Conservation (phyloP, 73 alveolate species). For the Symbiodinium natans region DNA sequence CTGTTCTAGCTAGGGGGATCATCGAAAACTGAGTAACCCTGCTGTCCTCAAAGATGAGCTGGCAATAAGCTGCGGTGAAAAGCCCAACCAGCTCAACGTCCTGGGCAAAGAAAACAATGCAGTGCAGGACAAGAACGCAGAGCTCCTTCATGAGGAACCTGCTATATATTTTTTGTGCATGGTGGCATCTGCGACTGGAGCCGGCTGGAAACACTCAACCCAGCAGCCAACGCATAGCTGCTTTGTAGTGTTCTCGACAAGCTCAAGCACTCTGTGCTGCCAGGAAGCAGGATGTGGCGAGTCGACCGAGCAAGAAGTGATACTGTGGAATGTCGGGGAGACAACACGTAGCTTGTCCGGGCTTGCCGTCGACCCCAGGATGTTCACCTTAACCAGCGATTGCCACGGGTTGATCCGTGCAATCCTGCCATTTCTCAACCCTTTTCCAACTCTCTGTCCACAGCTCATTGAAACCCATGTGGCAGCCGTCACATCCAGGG, state of each 20-base stretch:
- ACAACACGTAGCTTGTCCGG: constrained; percentile 19
- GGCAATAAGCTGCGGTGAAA: constrained; percentile 27
- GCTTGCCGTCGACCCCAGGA: constrained; percentile 30
- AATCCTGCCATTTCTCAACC: background rate
- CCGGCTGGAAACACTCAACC: too few relatives aligned
- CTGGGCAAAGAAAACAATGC: background rate
- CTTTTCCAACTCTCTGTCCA: background rate
- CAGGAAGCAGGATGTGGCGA: constrained; percentile 14
- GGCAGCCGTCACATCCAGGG: background rate
- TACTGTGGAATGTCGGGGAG: constrained; percentile 24
- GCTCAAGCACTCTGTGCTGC: background rate
- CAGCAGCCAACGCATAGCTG: too few relatives aligned
- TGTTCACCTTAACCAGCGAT: constrained; percentile 1
- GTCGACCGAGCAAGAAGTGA: constrained; percentile 21
- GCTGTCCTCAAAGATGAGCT: constrained; percentile 39
- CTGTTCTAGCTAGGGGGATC: background rate
- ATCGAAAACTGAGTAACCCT: background rate
- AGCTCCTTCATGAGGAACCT: too few relatives aligned
- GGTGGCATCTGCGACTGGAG: too few relatives aligned
- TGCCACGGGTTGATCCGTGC: background rate
- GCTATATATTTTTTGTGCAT: too few relatives aligned
- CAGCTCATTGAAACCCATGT: background rate
- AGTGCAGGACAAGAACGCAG: background rate
- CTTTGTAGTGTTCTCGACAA: background rate
- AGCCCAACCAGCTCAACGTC: constrained; percentile 45